These are phyloP conservation scores for Gossypium raimondii DNA, from an alignment of 345 rosid genomes.

Conservation along the genomic window DNA sequence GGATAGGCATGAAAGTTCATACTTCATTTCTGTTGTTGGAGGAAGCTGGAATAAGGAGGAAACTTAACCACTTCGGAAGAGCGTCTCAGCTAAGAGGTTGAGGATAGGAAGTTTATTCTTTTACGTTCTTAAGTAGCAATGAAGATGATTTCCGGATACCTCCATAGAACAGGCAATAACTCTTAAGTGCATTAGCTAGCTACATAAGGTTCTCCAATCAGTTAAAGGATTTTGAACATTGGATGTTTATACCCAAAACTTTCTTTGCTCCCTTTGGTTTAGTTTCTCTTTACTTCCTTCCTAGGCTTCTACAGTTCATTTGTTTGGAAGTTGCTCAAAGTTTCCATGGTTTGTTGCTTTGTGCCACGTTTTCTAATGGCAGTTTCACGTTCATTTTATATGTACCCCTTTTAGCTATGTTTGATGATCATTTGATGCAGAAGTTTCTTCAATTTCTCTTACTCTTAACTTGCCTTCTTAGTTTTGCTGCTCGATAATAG, in stretches of 20 bases:
- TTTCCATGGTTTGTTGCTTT: no score
- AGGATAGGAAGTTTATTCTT: conserved; percentile 4
- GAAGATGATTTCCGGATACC: conserved; percentile 7
- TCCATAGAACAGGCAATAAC: not conserved
- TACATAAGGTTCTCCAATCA: conserved; percentile 12
- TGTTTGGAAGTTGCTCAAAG: not conserved
- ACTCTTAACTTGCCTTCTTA: not conserved
- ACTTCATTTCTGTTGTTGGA: not conserved
- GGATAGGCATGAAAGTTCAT: not conserved
- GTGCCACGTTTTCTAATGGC: no score
- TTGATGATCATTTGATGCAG: no score
- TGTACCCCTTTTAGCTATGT: no score
- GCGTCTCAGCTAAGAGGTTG: not conserved
- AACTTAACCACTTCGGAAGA: conserved; percentile 7
- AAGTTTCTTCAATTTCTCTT: no score
- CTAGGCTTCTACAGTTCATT: conserved; percentile 3
- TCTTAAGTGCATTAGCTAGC: conserved; percentile 4
- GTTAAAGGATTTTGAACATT: not conserved
- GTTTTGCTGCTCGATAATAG: not conserved
- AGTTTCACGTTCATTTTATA: no score
- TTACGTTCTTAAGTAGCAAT: conserved; percentile 2
- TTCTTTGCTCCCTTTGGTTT: not conserved
- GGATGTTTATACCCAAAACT: not conserved
- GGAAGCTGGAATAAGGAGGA: not conserved
- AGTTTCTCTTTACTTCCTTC: not conserved